Evolutionary conservation across 202 grass and related monocot species (phyloP).

Genomic region (Elaeis oleifera): DNA sequence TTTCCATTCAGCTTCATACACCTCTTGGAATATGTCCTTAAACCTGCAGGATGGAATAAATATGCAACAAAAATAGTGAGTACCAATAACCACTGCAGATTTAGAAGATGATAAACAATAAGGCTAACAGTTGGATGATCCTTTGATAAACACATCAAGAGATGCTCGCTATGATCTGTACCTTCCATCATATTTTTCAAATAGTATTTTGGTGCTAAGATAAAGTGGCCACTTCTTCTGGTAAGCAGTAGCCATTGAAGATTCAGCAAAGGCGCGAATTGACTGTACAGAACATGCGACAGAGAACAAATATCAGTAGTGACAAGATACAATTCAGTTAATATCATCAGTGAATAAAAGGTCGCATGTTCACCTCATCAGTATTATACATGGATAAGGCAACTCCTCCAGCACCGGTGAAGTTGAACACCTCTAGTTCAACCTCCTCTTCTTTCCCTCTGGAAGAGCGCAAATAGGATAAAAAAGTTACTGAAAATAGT

Average conservation of each 20-base stretch:
- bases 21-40: constrained; percentile 1
- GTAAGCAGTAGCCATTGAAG: background rate
- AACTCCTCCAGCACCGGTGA: constrained; percentile 2
- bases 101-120: background rate
- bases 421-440: background rate
- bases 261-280: background rate
- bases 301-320: background rate
- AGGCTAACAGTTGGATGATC: no score
- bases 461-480: constrained; percentile 10
- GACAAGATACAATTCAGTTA: background rate
- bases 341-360: no score
- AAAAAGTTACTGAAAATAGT: background rate
- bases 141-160: no score
- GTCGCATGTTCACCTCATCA: constrained; percentile 53
- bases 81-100: background rate
- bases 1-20: background rate
- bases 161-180: background rate
- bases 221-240: constrained; percentile 3
- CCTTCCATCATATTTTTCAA: constrained; percentile 4
- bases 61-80: background rate
- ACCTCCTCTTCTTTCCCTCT: constrained; percentile 63
- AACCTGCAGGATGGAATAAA: background rate
- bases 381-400: constrained; percentile 83
- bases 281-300: constrained; percentile 13
- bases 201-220: constrained; percentile 1